These are phyloP conservation scores for Hypoxylon crocopeplum DNA, from an alignment of 495 filamentous ascomycete species.

Conservation along the genomic window DNA sequence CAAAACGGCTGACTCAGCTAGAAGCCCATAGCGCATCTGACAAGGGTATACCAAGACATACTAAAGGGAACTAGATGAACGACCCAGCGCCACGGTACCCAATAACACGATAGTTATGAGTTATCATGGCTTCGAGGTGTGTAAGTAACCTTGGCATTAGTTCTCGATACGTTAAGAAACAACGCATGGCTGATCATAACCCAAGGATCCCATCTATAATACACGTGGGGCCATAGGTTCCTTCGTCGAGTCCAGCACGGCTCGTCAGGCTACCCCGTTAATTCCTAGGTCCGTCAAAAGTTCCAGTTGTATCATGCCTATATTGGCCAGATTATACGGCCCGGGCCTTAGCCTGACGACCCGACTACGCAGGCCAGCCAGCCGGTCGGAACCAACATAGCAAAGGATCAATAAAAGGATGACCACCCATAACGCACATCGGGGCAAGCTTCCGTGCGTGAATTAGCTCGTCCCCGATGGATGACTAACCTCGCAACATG, in stretches of 20 bases:
- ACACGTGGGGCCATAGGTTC: conserved; percentile 11
- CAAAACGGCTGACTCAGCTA: background rate
- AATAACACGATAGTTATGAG: conserved; percentile 9
- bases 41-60: background rate
- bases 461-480: conserved; percentile 6
- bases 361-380: conserved; percentile 2
- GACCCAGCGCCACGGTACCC: conserved; percentile 29
- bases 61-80: conserved; percentile 3
- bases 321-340: conserved; percentile 11
- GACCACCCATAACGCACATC: conserved; percentile 10
- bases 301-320: too few relatives aligned
- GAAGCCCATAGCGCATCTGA: background rate
- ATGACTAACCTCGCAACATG: conserved; percentile 3
- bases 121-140: conserved; percentile 3
- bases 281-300: background rate
- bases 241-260: background rate
- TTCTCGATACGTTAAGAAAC: conserved; percentile 15
- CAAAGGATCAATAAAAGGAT: conserved; percentile 6
- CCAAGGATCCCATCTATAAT: conserved; percentile 10
- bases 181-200: conserved; percentile 3
- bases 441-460: conserved; percentile 18
- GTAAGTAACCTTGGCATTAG: conserved; percentile 1
- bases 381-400: conserved; percentile 15
- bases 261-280: conserved; percentile 4
- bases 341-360: conserved; percentile 5